Conservation (phyloP, 495 filamentous ascomycete species). For the Pyrenopolyporus hunteri region DNA sequence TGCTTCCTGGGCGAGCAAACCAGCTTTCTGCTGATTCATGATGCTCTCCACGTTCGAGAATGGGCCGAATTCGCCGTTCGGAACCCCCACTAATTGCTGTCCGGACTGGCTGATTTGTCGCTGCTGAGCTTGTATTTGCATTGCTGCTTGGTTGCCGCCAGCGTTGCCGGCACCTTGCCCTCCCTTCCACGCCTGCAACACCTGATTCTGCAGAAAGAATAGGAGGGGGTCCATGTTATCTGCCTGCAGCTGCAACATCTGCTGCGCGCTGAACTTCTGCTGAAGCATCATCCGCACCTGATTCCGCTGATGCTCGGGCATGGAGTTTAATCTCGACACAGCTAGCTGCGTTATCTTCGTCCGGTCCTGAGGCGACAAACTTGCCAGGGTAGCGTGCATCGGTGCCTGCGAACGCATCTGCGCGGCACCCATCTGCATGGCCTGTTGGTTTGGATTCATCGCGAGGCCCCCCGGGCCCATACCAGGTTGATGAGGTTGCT, state of each 20-base stretch:
- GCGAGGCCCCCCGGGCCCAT: conserved; percentile 43
- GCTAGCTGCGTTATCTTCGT: conserved; percentile 41
- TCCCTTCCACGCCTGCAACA: conserved; percentile 38
- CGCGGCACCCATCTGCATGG: conserved; percentile 44
- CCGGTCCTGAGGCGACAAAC: conserved; percentile 40
- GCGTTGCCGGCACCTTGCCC: conserved; percentile 30
- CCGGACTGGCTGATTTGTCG: conserved; percentile 46
- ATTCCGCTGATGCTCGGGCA: conserved; percentile 44
- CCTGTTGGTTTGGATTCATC: conserved; percentile 48
- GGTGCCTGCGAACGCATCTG: conserved; percentile 37
- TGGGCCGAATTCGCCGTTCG: conserved; percentile 46
- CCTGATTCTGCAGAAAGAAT: conserved; percentile 50
- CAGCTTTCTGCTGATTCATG: conserved; percentile 54
- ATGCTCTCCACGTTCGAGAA: conserved; percentile 56
- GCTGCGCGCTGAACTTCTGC: conserved; percentile 36
- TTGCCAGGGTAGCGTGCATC: conserved; percentile 31
- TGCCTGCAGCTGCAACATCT: conserved; percentile 43
- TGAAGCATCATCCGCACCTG: conserved; percentile 43
- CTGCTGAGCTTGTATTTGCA: conserved; percentile 44
- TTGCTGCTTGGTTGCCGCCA: conserved; percentile 34
- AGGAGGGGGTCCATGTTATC: conserved; percentile 50
- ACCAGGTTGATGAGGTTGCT: conserved; percentile 46
- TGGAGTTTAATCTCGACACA: conserved; percentile 24
- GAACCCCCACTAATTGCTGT: conserved; percentile 42
- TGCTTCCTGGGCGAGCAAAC: conserved; percentile 52